Evolutionary conservation across 805 yeast species (phyloP).

Genomic region (Wickerhamiella siamensis): DNA sequence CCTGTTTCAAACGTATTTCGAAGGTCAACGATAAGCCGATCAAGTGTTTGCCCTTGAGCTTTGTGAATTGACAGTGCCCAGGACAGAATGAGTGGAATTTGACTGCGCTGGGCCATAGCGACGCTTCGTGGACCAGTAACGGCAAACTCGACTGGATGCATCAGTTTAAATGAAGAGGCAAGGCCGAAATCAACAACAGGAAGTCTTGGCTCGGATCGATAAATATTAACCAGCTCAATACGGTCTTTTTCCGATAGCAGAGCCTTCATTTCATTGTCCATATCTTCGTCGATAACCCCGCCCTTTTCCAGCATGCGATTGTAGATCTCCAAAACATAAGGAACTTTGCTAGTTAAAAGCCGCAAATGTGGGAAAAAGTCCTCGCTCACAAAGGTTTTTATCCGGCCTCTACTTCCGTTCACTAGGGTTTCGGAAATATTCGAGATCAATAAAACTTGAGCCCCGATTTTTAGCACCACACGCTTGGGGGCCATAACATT

Average conservation of each 20-base stretch:
- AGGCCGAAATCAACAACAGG: constrained; percentile 17
- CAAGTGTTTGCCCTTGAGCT: constrained; percentile 85
- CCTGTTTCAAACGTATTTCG: constrained; percentile 72
- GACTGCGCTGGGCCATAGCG: constrained; percentile 50
- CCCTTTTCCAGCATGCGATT: constrained; percentile 9
- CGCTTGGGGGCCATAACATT: constrained; percentile 56
- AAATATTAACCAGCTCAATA: neutral
- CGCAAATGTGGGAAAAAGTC: constrained; percentile 9
- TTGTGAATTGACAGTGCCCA: constrained; percentile 96
- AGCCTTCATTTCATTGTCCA: neutral
- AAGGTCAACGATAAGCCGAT: constrained; percentile 64
- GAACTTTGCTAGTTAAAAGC: constrained; percentile 4
- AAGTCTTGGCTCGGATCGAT: constrained; percentile 1
- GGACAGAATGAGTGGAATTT: constrained; percentile 72
- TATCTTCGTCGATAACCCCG: constrained; percentile 28
- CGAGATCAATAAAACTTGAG: constrained; percentile 82
- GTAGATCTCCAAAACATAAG: constrained; percentile 10
- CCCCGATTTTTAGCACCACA: constrained; percentile 58
- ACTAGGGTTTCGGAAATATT: constrained; percentile 55
- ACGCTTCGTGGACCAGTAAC: constrained; percentile 6
- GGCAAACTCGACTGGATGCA: constrained; percentile 11
- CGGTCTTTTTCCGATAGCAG: neutral
- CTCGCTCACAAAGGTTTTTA: constrained; percentile 35
- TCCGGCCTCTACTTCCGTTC: constrained; percentile 79
- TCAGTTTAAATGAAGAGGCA: constrained; percentile 6